These are phyloP conservation scores for Acanthamoeba royreba DNA, from an alignment of 208 protist genomes.

Conservation along the genomic window DNA sequence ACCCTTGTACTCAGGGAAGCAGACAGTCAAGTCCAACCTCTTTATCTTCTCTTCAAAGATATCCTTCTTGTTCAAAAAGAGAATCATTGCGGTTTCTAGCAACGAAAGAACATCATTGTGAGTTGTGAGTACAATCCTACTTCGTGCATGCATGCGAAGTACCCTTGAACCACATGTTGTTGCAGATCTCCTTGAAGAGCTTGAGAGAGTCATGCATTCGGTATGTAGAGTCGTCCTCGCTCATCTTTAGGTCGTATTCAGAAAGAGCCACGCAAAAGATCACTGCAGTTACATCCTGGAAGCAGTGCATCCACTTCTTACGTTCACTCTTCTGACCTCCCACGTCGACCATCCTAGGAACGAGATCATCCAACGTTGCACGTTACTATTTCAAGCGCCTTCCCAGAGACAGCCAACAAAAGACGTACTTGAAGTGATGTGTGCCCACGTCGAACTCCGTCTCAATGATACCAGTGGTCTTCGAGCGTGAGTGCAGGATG, in stretches of 20 bases:
- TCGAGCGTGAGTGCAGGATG: slow-evolving; percentile 76
- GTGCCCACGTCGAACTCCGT: slow-evolving; percentile 74
- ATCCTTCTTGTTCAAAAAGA: slow-evolving; percentile 84
- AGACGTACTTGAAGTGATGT: slow-evolving; percentile 74
- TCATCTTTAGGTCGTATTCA: slow-evolving; percentile 82
- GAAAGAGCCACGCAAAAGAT: slow-evolving; percentile 76
- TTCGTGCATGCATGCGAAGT: slow-evolving; percentile 81
- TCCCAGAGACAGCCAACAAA: slow-evolving; percentile 49
- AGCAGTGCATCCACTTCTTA: slow-evolving; percentile 87
- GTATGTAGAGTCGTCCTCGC: slow-evolving; percentile 79
- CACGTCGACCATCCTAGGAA: slow-evolving; percentile 86
- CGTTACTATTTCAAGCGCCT: slow-evolving; percentile 31
- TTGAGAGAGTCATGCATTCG: slow-evolving; percentile 78
- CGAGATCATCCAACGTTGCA: slow-evolving; percentile 72
- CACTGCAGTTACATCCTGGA: slow-evolving; percentile 79
- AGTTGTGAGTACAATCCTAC: slow-evolving; percentile 67
- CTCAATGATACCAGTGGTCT: slow-evolving; percentile 81
- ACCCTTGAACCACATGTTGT: slow-evolving; percentile 77
- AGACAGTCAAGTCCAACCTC: slow-evolving; percentile 56
- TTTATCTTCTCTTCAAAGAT: slow-evolving; percentile 81
- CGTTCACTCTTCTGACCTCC: slow-evolving; percentile 83
- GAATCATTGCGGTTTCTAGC: slow-evolving; percentile 72
- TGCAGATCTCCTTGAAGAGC: slow-evolving; percentile 84
- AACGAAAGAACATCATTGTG: slow-evolving; percentile 76
- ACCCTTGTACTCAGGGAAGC: slow-evolving; percentile 75